phyloP scores from a whole-genome alignment of 371 early-diverging fungal genomes.

The Mortierella sp. region DNA sequence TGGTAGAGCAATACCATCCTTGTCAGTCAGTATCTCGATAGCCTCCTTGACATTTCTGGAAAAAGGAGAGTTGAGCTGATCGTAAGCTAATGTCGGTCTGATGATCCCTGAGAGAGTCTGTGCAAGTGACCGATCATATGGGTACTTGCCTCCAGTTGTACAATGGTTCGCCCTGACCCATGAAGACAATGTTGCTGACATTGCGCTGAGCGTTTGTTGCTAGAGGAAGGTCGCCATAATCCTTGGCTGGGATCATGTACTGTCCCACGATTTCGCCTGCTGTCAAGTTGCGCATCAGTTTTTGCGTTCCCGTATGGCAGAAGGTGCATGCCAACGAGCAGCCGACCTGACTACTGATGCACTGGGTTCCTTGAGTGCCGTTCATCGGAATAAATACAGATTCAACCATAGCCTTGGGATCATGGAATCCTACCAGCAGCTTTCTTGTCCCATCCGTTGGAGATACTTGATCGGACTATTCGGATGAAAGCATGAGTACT shows the following conservation, averaged over 20 bases:
- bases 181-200: conserved; percentile 88
- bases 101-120: too few species aligned
- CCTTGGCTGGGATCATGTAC: conserved; percentile 78
- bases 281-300: conserved; percentile 79
- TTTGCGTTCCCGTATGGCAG: conserved; percentile 95
- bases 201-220: conserved; percentile 57
- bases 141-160: conserved; percentile 75
- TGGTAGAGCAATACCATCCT: conserved; percentile 72
- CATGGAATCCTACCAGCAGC: conserved; percentile 64
- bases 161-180: conserved; percentile 94
- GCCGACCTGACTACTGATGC: conserved; percentile 91
- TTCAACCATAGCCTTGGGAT: conserved; percentile 69
- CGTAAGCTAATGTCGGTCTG: too few species aligned
- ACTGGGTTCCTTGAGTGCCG: conserved; percentile 78
- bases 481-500: neutral
- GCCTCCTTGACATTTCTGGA: conserved; percentile 76
- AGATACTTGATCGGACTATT: conserved; percentile 36
- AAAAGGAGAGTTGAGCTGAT: conserved; percentile 5
- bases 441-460: conserved; percentile 72
- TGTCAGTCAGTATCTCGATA: conserved; percentile 77
- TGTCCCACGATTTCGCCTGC: conserved; percentile 91
- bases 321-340: conserved; percentile 90
- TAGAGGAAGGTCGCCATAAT: conserved; percentile 65
- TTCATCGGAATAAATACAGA: conserved; percentile 79
- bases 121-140: too few species aligned